Conservation (phyloP, 2,329 filamentous ascomycete species). For the Aspergillus ibericus region DNA sequence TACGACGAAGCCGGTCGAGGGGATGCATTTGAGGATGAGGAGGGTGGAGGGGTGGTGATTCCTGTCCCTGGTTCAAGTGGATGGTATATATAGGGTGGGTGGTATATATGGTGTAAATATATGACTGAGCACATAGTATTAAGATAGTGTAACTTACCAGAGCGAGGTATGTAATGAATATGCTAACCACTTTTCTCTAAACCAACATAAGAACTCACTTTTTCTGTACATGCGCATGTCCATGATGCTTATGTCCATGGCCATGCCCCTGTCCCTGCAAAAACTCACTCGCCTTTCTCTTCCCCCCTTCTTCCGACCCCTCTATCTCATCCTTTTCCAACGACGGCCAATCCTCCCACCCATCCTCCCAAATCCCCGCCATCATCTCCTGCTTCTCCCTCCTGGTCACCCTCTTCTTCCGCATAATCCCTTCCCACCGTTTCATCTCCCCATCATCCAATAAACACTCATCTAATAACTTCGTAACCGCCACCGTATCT, state of each 20-base stretch:
- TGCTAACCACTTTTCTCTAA: no score
- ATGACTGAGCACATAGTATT: constrained; percentile 5
- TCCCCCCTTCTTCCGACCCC: constrained; percentile 23
- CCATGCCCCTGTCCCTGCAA: constrained; percentile 21
- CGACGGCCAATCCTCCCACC: constrained; percentile 58
- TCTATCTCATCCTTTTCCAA: constrained; percentile 14
- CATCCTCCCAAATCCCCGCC: constrained; percentile 58
- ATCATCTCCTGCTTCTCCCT: constrained; percentile 50
- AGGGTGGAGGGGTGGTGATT: constrained; percentile 34
- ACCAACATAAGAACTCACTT: background rate
- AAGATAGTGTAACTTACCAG: no score
- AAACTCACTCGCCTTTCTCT: constrained; percentile 30
- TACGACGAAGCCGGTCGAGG: constrained; percentile 42
- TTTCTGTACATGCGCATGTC: background rate
- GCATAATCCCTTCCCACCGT: constrained; percentile 57
- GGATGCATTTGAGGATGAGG: constrained; percentile 38
- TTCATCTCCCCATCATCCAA: constrained; percentile 60
- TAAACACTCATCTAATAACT: constrained; percentile 60
- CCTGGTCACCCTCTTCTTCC: constrained; percentile 35
- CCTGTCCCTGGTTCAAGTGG: no score
- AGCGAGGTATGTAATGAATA: no score
- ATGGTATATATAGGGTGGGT: no score
- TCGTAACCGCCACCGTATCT: constrained; percentile 53
- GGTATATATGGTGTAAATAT: background rate
- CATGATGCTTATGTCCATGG: constrained; percentile 17